These are phyloP conservation scores for Metschnikowia sp. DNA, from an alignment of 805 yeast genomes.

Conservation along the genomic window DNA sequence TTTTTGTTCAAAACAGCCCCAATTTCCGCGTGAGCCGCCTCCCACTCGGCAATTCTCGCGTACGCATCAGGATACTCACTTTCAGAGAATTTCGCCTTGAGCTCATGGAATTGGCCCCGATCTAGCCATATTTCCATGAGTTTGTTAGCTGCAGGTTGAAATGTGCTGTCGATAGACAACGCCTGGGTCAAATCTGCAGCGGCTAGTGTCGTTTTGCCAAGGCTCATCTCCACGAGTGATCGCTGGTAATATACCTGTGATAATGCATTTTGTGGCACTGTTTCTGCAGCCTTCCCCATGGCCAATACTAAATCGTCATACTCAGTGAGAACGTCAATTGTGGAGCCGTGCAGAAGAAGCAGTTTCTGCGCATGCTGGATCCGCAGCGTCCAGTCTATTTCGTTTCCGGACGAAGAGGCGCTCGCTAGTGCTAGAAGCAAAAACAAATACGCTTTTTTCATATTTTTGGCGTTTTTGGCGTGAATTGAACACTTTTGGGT, in stretches of 20 bases:
- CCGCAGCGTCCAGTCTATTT: slow-evolving; percentile 3
- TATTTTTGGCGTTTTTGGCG: neutral
- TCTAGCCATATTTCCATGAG: slow-evolving; percentile 48
- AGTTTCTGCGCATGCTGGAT: slow-evolving; percentile 15
- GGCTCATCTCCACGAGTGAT: slow-evolving; percentile 57
- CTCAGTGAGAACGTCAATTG: slow-evolving; percentile 11
- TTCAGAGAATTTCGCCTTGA: slow-evolving; percentile 11
- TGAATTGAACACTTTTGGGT: neutral
- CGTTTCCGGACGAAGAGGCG: neutral
- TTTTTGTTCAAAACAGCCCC: slow-evolving; percentile 7
- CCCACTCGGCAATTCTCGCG: slow-evolving; percentile 20
- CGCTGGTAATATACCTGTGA: slow-evolving; percentile 53
- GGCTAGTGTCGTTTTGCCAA: slow-evolving; percentile 54
- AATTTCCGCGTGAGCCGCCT: slow-evolving; percentile 13
- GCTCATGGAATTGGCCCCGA: slow-evolving; percentile 47
- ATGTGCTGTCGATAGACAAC: slow-evolving; percentile 37
- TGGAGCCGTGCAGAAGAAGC: slow-evolving; percentile 16
- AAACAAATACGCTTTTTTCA: neutral
- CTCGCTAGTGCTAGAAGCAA: neutral
- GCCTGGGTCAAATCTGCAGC: slow-evolving; percentile 50
- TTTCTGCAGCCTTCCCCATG: slow-evolving; percentile 2
- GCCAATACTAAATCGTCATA: slow-evolving; percentile 15
- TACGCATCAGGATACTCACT: slow-evolving; percentile 12
- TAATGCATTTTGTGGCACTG: neutral
- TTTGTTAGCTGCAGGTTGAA: slow-evolving; percentile 47